phyloP scores from a whole-genome alignment of 495 filamentous ascomycete genomes.

The Penicillium cataractarum region DNA sequence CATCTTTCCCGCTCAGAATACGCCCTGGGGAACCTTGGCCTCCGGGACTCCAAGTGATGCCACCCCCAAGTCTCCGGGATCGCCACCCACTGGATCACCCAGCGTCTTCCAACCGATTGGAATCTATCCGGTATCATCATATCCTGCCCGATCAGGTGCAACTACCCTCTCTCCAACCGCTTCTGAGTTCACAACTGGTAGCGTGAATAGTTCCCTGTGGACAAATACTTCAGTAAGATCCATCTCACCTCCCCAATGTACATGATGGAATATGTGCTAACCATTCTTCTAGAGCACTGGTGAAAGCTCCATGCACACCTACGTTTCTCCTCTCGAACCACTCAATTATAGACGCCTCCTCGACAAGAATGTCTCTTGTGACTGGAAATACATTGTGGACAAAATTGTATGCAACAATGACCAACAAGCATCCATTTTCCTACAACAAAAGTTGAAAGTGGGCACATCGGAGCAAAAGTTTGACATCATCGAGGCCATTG shows the following conservation, averaged over 20 bases:
- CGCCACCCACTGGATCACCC: conserved; percentile 41
- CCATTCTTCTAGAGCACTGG: conserved; percentile 41
- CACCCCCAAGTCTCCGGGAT: conserved; percentile 23
- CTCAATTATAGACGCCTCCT: conserved; percentile 94
- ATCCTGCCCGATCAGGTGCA: conserved; percentile 72
- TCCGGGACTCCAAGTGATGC: conserved; percentile 29
- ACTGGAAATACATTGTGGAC: conserved; percentile 99
- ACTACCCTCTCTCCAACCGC: conserved; percentile 85
- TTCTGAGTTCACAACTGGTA: conserved; percentile 68
- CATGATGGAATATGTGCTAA: conserved; percentile 14
- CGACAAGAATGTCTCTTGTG: conserved; percentile 94
- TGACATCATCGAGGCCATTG: conserved; percentile 95
- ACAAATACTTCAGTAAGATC: conserved; percentile 48
- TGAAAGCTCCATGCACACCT: conserved; percentile 63
- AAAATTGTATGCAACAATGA: conserved; percentile 99
- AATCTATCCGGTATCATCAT: conserved; percentile 56
- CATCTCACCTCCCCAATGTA: background rate
- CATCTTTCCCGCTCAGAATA: conserved; percentile 34
- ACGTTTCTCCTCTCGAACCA: conserved; percentile 86
- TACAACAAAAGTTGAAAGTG: conserved; percentile 98
- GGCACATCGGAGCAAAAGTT: conserved; percentile 94
- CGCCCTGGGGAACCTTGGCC: conserved; percentile 41
- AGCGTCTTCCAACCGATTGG: conserved; percentile 51
- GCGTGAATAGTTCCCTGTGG: conserved; percentile 52
- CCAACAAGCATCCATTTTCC: conserved; percentile 96